Evolutionary conservation across 1,284 basidiomycete species (phyloP), one percentile per base, ranked within the genome.

Genomic region (Malassezia dermatis): DNA sequence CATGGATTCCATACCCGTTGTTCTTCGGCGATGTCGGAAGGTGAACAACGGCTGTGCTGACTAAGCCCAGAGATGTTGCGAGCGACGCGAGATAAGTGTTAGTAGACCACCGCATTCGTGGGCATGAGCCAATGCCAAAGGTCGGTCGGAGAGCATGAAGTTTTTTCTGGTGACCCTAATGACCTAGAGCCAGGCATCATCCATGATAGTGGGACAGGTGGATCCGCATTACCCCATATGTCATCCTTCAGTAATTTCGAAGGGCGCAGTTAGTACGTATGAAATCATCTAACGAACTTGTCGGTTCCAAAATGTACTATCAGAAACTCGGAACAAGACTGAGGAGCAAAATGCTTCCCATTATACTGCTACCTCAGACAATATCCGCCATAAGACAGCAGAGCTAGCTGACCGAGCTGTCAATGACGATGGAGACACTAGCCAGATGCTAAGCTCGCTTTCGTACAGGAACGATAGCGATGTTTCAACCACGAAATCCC

Each of bases 361-460:
- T 4, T 73, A 68, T 54, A 69, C 71, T 6, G 71, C 70, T 10
- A 69, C 66, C 3, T 62, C 59, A 4, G 58, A 59, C 15, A 63
- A 62, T 3, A 72, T 73, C 30, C 62, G 71, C 7, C 68, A 65
- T 32, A 59, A 63, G 10, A 73, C 71, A 0, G 71, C 71, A 10
- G 67, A 66, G 24, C 61, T 73, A 1, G 71, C 69, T 2, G 69
- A 64, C 11, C 62, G 67, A 62, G 64, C 64, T 27, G 57, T 73
- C 39, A 58, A 51, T 10, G 61, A 65, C 15, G 70, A 69, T 24
- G 68, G 65, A 23, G 61, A 62, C 19, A 30, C 44, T 8, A 56
- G 60, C 59, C 24, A 28, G 11, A 19, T 28, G 41, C 17, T 28
- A 19, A 13, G 13, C 12, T 10, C 37, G 37, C 8, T 19, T 19